Conservation (phyloP, 306 rosid genomes). For the Neltuma alba region DNA sequence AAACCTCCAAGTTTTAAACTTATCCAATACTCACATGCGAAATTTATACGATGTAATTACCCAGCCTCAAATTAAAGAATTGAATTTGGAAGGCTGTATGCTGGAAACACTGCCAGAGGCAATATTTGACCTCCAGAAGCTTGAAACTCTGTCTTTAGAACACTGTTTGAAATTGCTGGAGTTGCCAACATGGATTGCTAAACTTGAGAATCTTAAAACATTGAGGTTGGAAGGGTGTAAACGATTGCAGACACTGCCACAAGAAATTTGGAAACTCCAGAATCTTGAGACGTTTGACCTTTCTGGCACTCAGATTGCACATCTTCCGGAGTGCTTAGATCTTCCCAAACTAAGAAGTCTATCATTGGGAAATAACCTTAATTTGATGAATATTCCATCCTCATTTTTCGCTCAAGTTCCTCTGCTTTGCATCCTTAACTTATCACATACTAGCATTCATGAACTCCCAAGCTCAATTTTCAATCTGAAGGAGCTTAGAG, state of each 20-base stretch:
- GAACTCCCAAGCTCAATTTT: not conserved
- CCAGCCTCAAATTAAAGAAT: not conserved
- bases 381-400: not conserved
- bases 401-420: not conserved
- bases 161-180: not conserved
- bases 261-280: not conserved
- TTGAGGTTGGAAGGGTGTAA: not conserved
- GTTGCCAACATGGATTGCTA: not conserved
- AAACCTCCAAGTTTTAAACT: not conserved
- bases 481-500: not conserved
- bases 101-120: not conserved
- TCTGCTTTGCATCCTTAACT: not conserved
- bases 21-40: not conserved
- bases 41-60: not conserved
- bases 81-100: not conserved
- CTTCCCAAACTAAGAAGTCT: not conserved
- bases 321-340: not conserved
- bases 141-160: not conserved
- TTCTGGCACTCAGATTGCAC: not conserved
- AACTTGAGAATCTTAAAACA: not conserved
- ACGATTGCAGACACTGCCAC: not conserved
- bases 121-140: not conserved
- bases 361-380: not conserved
- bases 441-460: not conserved
- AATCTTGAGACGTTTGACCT: not conserved